Percentiles rank a stretch among this genome's conserved stretches.
phyloP scores from a whole-genome alignment of 2,329 filamentous ascomycete species.

The Coniochaeta hoffmannii region DNA sequence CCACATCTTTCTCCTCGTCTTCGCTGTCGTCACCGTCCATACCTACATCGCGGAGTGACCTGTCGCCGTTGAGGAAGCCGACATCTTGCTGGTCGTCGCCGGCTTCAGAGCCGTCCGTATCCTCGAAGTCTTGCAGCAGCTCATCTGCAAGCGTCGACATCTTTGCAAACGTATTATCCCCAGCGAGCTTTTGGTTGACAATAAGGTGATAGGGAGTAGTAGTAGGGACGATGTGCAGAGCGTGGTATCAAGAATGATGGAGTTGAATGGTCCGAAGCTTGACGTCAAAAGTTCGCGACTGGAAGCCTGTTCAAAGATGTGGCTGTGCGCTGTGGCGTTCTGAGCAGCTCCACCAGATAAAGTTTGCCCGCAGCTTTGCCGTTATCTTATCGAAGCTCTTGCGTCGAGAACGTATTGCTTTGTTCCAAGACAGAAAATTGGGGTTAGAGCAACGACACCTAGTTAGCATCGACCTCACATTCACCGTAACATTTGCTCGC shows the following conservation, averaged over 20 bases:
- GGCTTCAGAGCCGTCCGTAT: constrained; percentile 66
- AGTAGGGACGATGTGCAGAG: not conserved
- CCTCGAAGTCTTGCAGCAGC: constrained; percentile 84
- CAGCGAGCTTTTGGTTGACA: not conserved
- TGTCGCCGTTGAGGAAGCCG: constrained; percentile 29
- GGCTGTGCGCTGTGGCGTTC: not conserved
- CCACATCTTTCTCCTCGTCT: constrained; percentile 53
- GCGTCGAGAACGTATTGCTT: not conserved
- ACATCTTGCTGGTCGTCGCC: constrained; percentile 52
- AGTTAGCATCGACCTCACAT: not conserved
- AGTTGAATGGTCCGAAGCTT: not conserved
- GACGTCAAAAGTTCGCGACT: not conserved
- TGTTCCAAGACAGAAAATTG: not conserved
- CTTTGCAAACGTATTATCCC: constrained; percentile 7
- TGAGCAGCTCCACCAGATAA: not conserved
- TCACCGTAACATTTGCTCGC: not conserved
- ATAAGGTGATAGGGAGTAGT: no score
- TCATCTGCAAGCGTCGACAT: constrained; percentile 95
- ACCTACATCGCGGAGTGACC: constrained; percentile 33
- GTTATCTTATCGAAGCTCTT: not conserved
- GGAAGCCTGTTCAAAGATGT: not conserved
- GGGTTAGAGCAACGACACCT: not conserved
- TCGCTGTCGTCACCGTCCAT: constrained; percentile 54
- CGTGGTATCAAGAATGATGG: not conserved
- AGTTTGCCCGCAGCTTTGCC: not conserved